These are phyloP conservation scores for Fusarium nisikadoi DNA, from an alignment of 2,329 filamentous ascomycete species.

Conservation along the genomic window DNA sequence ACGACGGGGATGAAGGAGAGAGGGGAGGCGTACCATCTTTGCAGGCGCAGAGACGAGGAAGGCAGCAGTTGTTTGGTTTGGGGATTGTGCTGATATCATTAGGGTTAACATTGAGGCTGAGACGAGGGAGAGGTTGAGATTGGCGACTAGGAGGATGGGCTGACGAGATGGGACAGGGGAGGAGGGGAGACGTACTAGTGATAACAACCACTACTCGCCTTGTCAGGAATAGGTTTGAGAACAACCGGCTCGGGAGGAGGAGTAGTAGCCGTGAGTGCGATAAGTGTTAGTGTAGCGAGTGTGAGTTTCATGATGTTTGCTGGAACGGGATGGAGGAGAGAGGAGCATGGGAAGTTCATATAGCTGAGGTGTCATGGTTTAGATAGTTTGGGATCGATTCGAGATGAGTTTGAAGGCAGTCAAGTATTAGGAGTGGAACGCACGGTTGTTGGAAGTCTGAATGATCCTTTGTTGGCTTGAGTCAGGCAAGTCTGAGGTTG, in stretches of 20 bases:
- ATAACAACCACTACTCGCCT: neutral
- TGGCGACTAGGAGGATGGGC: neutral
- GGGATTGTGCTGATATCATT: neutral
- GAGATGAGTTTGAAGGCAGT: neutral
- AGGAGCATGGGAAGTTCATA: neutral
- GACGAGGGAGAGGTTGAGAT: neutral
- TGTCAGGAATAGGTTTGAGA: constrained; percentile 10
- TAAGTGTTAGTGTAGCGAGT: neutral
- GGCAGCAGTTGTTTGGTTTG: constrained; percentile 18
- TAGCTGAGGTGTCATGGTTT: neutral
- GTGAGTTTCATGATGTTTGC: constrained; percentile 22
- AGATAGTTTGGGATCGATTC: rapidly evolving
- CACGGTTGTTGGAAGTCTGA: neutral
- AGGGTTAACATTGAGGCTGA: too few species aligned
- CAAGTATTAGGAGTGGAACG: neutral
- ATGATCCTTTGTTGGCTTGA: neutral
- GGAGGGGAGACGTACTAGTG: constrained; percentile 11
- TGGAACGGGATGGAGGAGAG: neutral
- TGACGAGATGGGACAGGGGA: rapidly evolving
- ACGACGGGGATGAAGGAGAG: rapidly evolving
- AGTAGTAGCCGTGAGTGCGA: neutral
- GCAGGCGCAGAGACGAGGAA: constrained; percentile 32
- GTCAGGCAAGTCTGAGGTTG: neutral
- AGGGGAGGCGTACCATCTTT: neutral
- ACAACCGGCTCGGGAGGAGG: neutral